phyloP scores from a whole-genome alignment of 805 yeast genomes.

The Pichia rugopelliculosa region DNA sequence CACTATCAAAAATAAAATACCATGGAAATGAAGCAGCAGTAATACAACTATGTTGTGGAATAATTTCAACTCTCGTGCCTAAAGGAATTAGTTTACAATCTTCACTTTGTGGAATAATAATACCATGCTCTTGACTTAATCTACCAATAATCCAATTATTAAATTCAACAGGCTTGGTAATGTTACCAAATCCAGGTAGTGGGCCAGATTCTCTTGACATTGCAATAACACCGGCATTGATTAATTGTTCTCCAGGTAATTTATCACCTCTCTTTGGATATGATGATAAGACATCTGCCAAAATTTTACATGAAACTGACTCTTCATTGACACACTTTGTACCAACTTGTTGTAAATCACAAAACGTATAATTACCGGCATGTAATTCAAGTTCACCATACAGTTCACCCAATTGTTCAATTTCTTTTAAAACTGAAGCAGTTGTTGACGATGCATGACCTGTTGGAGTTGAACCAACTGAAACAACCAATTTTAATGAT shows the following conservation, averaged over 20 bases:
- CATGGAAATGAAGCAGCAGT: conserved; percentile 55
- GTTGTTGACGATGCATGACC: conserved; percentile 44
- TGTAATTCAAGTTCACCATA: conserved; percentile 55
- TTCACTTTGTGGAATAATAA: conserved; percentile 40
- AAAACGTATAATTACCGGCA: conserved; percentile 73
- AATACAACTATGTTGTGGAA: conserved; percentile 72
- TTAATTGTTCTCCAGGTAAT: conserved; percentile 51
- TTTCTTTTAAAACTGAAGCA: conserved; percentile 8
- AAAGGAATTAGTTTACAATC: conserved; percentile 36
- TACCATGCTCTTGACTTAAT: conserved; percentile 76
- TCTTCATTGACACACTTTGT: conserved; percentile 47
- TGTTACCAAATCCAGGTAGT: conserved; percentile 51
- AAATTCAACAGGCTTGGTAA: conserved; percentile 30
- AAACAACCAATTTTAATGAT: conserved; percentile 36
- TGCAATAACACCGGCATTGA: conserved; percentile 69
- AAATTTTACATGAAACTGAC: conserved; percentile 43
- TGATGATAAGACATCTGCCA: conserved; percentile 51
- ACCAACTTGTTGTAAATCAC: conserved; percentile 72
- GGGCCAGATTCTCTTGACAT: conserved; percentile 59
- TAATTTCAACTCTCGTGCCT: conserved; percentile 47
- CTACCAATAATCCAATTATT: conserved; percentile 56
- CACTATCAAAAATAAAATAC: conserved; percentile 47
- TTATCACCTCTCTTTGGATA: conserved; percentile 50
- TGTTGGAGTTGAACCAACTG: conserved; percentile 82
- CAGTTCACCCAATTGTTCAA: conserved; percentile 13